Percentiles rank a stretch among this genome's conserved stretches.
Evolutionary conservation across 2,329 filamentous ascomycete species (phyloP).

Genomic region (Pseudogymnoascus sp.): DNA sequence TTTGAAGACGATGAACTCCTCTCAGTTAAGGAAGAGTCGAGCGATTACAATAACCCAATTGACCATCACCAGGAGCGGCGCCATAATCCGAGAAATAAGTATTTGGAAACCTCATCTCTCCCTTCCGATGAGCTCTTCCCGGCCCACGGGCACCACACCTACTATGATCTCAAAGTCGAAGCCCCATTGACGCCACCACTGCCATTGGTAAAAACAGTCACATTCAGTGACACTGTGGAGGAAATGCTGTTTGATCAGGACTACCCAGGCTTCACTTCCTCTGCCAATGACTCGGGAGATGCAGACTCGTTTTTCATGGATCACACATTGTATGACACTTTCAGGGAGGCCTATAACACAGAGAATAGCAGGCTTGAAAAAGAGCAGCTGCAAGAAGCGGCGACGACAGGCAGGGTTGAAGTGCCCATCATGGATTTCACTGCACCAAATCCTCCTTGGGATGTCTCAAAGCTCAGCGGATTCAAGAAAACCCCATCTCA

Average conservation of each 20-base stretch:
- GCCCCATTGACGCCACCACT: slow-evolving; percentile 23
- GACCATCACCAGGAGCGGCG: neutral
- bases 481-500: slow-evolving; percentile 1
- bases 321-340: slow-evolving; percentile 8
- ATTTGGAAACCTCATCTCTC: neutral
- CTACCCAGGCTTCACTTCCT: neutral
- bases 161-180: slow-evolving; percentile 24
- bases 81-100: neutral
- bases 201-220: slow-evolving; percentile 19
- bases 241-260: slow-evolving; percentile 15
- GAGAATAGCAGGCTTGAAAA: slow-evolving; percentile 23
- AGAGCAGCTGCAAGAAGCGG: slow-evolving; percentile 25
- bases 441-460: slow-evolving; percentile 40
- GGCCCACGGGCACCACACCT: slow-evolving; percentile 9
- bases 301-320: neutral
- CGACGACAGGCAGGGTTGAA: slow-evolving; percentile 37
- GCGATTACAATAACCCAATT: neutral
- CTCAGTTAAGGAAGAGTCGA: neutral
- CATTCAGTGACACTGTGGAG: slow-evolving; percentile 24
- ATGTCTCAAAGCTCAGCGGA: slow-evolving; percentile 12
- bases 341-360: slow-evolving; percentile 17
- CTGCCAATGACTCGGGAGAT: neutral
- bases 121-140: neutral
- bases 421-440: slow-evolving; percentile 40
- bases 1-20: slow-evolving; percentile 23